A percentile compares a stretch with the other conserved stretches of the same genome.
phyloP scores from a whole-genome alignment of 805 yeast species.

The Scheffersomyces spartinae region DNA sequence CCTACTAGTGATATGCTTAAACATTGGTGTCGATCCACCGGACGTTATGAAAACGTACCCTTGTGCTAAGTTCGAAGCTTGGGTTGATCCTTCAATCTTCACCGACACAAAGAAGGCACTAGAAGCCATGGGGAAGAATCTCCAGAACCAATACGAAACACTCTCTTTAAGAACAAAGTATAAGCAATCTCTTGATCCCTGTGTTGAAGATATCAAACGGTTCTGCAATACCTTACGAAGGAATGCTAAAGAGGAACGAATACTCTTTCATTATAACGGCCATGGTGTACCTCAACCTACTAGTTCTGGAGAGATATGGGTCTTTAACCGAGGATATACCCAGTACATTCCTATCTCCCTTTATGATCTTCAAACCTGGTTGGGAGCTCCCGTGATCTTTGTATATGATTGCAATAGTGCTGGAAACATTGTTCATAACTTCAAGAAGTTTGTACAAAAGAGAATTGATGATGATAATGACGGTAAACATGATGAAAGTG shows the following conservation, averaged over 20 bases:
- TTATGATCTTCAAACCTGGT: conserved; percentile 93
- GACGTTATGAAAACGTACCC: conserved; percentile 90
- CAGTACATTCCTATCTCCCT: conserved; percentile 94
- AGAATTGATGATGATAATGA: conserved; percentile 79
- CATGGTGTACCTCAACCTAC: conserved; percentile 99
- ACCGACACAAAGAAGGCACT: conserved; percentile 84
- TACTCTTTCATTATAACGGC: conserved; percentile 90
- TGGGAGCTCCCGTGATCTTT: conserved; percentile 94
- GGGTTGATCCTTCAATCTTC: conserved; percentile 79
- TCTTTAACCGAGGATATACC: conserved; percentile 91
- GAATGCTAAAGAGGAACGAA: conserved; percentile 87
- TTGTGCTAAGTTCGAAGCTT: conserved; percentile 83
- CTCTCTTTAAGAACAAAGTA: conserved; percentile 78
- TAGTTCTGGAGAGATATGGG: conserved; percentile 95
- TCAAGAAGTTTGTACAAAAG: conserved; percentile 80
- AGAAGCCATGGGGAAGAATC: conserved; percentile 78
- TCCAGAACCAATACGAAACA: conserved; percentile 84
- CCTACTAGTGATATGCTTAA: conserved; percentile 80
- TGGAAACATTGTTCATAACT: conserved; percentile 83
- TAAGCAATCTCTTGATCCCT: conserved; percentile 86
- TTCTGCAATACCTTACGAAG: conserved; percentile 82
- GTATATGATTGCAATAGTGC: conserved; percentile 94
- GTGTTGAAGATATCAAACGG: conserved; percentile 89
- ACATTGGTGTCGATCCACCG: conserved; percentile 95
- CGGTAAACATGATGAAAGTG: conserved; percentile 35